Evolutionary conservation across 176 grass and related monocot species (phyloP).

Genomic region (Pharus latifolius): DNA sequence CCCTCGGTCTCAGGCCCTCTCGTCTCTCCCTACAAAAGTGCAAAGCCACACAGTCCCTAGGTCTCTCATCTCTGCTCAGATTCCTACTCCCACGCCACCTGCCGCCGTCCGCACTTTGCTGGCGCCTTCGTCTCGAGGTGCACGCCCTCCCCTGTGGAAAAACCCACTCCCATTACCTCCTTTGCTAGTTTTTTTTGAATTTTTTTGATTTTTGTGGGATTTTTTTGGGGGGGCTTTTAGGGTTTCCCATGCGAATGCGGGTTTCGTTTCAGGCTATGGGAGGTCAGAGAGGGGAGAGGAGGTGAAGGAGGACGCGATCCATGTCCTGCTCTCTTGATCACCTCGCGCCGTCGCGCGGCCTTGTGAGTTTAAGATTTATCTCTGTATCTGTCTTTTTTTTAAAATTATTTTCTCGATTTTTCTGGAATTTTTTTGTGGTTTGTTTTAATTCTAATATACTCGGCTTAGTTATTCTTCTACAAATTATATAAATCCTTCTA

Average conservation of each 20-base stretch:
- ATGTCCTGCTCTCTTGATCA: slow-evolving; percentile 91
- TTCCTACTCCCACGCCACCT: not conserved
- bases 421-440: not conserved
- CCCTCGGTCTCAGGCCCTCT: no score
- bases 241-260: slow-evolving; percentile 79
- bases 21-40: no score
- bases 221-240: not conserved
- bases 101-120: not conserved
- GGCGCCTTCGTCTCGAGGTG: slow-evolving; percentile 15
- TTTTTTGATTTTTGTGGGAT: not conserved
- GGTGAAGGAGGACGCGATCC: not conserved
- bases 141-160: not conserved
- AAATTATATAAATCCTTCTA: no score
- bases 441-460: no score
- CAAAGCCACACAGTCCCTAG: no score
- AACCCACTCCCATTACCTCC: not conserved
- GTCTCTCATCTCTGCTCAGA: not conserved
- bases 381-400: not conserved
- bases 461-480: no score
- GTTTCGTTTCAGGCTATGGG: slow-evolving; percentile 37
- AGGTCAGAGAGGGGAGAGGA: not conserved
- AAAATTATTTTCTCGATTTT: not conserved
- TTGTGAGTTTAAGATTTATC: slow-evolving; percentile 39
- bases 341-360: slow-evolving; percentile 55
- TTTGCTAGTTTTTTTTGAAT: not conserved